Evolutionary conservation across 345 rosid genomes (phyloP), one percentile per base, ranked within the genome.

Genomic region (Ricinus communis): DNA sequence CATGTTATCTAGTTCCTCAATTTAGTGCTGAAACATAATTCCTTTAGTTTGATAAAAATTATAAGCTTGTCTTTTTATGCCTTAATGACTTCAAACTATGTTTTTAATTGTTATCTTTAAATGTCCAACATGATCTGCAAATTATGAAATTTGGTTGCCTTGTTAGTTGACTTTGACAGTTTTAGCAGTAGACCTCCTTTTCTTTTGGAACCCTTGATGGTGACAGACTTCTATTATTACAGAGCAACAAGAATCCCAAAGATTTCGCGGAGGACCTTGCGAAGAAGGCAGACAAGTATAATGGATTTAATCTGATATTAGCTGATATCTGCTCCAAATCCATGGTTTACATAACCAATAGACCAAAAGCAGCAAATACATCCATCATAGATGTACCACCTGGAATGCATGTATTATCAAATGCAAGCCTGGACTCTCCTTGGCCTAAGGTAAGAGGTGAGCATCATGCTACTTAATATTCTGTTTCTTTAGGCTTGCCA

Each of bases 331-430:
- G 50, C 24, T 86, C 88, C 53, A 84, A 80, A 72, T 70, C 87
- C 76, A 87, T 91, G 91, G 62, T 87, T 61, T 84, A 90, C 66
- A n/a, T 91, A 70, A 87, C 96, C 61, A 93, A 93, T 85, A 81
- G 93, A 47, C 86, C 86, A 9, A 72, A 61, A 65, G 65, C 67
- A 38, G 79, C 49, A 27, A 38, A 78, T 60, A 21, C 53, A 71
- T 64, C 54, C 52, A 71, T 86, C 68, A 76, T 78, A 38, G 85
- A 81, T 69, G 93, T 91, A 53, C 72, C 91, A 24, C 88, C 97
- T 0, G 95, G 94, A 66, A 83, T 90, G 75, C 97, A 88, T 74
- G 90, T 91, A 25, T 67, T 91, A 46, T 73, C 96, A 62, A 91
- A 87, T 74, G 91, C 91, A 62, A 85, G 81, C 80, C 87, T 91